Conservation (phyloP, 2,329 filamentous ascomycete species). For the Fusarium paranaense region DNA sequence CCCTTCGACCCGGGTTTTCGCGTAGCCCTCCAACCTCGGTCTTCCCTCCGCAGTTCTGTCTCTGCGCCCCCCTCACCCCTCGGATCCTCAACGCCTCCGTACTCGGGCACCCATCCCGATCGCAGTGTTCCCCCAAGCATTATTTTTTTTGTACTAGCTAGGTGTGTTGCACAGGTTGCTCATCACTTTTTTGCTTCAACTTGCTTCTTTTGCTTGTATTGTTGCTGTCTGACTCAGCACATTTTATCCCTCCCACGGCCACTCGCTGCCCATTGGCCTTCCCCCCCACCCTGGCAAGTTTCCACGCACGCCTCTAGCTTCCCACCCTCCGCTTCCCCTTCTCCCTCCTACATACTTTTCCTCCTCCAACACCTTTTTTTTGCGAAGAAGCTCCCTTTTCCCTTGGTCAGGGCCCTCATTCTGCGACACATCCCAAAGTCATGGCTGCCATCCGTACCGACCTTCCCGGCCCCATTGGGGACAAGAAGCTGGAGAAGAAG, state of each 20-base stretch:
- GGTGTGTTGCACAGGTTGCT: not conserved
- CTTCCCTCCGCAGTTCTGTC: constrained; percentile 20
- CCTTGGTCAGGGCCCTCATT: constrained; percentile 95
- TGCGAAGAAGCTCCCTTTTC: constrained; percentile 90
- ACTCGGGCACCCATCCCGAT: constrained; percentile 26
- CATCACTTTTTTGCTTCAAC: constrained; percentile 27
- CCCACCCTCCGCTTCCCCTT: constrained; percentile 20
- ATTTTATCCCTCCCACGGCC: not conserved
- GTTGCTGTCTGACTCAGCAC: constrained; percentile 34
- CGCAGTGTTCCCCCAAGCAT: constrained; percentile 11
- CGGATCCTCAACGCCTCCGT: constrained; percentile 24
- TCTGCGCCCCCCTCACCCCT: not conserved
- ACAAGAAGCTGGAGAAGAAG: constrained; percentile 89
- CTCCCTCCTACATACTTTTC: constrained; percentile 29
- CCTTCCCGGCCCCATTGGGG: constrained; percentile 62
- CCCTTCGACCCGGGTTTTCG: constrained; percentile 26
- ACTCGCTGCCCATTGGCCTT: constrained; percentile 7
- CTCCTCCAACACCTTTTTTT: constrained; percentile 30
- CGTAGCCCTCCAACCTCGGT: constrained; percentile 30
- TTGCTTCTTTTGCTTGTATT: constrained; percentile 10
- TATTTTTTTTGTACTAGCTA: constrained; percentile 8
- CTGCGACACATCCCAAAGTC: constrained; percentile 62
- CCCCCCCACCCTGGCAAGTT: constrained; percentile 27
- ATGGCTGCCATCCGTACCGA: constrained; percentile 72
- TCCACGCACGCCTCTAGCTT: constrained; percentile 41